Evolutionary conservation across 257 asterid genomes (phyloP).

Genomic region (Dorcoceras hygrometricum): DNA sequence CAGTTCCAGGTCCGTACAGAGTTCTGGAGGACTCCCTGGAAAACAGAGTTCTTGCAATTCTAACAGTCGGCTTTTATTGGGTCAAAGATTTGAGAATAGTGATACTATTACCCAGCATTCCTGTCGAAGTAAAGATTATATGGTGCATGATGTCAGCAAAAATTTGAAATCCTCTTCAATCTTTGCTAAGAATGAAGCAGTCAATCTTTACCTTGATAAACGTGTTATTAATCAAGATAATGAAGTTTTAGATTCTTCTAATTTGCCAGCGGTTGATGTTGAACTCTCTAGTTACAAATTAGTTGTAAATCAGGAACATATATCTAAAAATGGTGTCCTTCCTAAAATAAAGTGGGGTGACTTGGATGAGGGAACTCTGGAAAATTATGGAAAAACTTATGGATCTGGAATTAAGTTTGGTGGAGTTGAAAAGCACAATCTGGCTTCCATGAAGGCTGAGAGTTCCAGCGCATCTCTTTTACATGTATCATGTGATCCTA

Average conservation of each 20-base stretch:
- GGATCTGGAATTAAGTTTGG: constrained; percentile 42
- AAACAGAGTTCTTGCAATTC: constrained; percentile 43
- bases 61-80: constrained; percentile 31
- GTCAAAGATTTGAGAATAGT: constrained; percentile 31
- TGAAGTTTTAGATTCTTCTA: constrained; percentile 34
- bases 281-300: constrained; percentile 32
- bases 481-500: constrained; percentile 26
- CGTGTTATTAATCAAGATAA: constrained; percentile 47
- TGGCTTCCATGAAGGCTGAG: constrained; percentile 30
- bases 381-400: constrained; percentile 48
- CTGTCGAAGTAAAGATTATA: constrained; percentile 34
- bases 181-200: constrained; percentile 36
- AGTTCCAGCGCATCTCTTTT: constrained; percentile 30
- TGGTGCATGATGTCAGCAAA: constrained; percentile 29
- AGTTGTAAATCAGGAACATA: constrained; percentile 34
- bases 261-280: constrained; percentile 25
- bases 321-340: constrained; percentile 37
- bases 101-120: constrained; percentile 33
- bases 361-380: constrained; percentile 75
- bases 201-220: constrained; percentile 40
- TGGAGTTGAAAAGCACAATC: constrained; percentile 35
- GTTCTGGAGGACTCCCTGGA: constrained; percentile 58
- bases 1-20: constrained; percentile 62
- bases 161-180: constrained; percentile 28
- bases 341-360: constrained; percentile 93